Conservation (phyloP, 805 yeast genomes). For the Brettanomyces anomalus region DNA sequence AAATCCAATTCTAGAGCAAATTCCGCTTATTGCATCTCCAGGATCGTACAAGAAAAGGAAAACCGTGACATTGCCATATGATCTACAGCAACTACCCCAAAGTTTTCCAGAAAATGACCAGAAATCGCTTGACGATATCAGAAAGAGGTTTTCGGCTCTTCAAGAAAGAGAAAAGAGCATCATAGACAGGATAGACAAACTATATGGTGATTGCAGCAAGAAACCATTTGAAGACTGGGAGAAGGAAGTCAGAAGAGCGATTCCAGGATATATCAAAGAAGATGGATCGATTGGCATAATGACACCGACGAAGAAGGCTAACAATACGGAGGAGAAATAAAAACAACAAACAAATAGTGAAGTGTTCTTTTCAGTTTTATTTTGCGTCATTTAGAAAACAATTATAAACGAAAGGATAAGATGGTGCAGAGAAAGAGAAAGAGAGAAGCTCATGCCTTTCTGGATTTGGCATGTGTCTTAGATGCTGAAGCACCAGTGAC, state of each 20-base stretch:
- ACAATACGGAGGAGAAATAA: not conserved
- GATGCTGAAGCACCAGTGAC: slow-evolving; percentile 14
- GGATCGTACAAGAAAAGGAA: slow-evolving; percentile 16
- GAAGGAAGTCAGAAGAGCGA: slow-evolving; percentile 10
- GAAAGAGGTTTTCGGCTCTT: slow-evolving; percentile 5
- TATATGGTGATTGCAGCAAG: not conserved
- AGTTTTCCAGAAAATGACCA: slow-evolving; percentile 2
- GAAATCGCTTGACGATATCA: slow-evolving; percentile 2
- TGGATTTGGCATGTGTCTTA: slow-evolving; percentile 13
- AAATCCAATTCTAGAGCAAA: slow-evolving; percentile 18
- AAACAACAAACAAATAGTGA: no score
- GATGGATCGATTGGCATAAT: slow-evolving; percentile 16
- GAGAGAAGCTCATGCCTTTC: not conserved
- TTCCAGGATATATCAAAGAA: slow-evolving; percentile 21
- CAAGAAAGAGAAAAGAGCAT: slow-evolving; percentile 2
- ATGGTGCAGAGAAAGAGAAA: not conserved
- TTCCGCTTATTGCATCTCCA: slow-evolving; percentile 20
- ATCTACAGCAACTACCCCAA: slow-evolving; percentile 10
- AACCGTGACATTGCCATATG: slow-evolving; percentile 20
- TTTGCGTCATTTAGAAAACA: no score
- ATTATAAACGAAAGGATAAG: not conserved
- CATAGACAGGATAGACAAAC: slow-evolving; percentile 1
- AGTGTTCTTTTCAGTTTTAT: no score
- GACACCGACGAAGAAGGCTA: slow-evolving; percentile 15
- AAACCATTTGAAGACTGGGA: slow-evolving; percentile 15